A percentile compares a stretch with the other conserved stretches of the same genome.
These are phyloP conservation scores for Aspergillus aculeatus DNA, from an alignment of 2,329 filamentous ascomycete species.

Conservation along the genomic window DNA sequence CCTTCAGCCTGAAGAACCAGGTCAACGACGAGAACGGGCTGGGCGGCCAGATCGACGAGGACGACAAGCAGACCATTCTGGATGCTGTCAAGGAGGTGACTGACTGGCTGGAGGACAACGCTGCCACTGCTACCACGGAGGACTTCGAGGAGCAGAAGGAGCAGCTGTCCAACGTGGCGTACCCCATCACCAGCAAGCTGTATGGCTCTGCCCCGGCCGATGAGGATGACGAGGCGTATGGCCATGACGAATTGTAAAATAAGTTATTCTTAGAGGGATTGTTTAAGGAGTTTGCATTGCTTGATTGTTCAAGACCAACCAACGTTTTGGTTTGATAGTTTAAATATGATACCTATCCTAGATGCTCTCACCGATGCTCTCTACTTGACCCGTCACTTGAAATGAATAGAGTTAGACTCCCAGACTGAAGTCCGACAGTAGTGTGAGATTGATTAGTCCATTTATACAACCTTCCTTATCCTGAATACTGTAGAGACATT, in stretches of 20 bases:
- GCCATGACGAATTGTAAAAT: constrained; percentile 76
- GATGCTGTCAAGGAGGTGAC: constrained; percentile 96
- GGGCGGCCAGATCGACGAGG: constrained; percentile 96
- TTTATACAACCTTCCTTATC: too few species aligned
- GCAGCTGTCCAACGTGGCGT: constrained; percentile 94
- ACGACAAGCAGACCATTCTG: constrained; percentile 95
- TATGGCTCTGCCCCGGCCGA: constrained; percentile 68
- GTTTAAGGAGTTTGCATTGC: constrained; percentile 35
- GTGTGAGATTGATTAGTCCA: too few species aligned
- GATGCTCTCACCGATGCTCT: too few species aligned
- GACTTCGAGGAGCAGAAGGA: constrained; percentile 99
- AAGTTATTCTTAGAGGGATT: constrained; percentile 30
- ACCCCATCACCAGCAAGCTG: constrained; percentile 98
- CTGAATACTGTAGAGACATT: too few species aligned
- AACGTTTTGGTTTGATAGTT: constrained; percentile 22
- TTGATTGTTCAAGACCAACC: constrained; percentile 13
- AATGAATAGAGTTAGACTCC: too few species aligned
- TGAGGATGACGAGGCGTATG: constrained; percentile 68
- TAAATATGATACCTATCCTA: constrained; percentile 9
- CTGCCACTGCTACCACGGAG: constrained; percentile 76
- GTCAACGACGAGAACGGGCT: constrained; percentile 95
- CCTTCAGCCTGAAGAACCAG: constrained; percentile 99
- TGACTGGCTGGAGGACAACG: constrained; percentile 97
- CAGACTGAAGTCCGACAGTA: too few species aligned
- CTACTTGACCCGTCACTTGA: too few species aligned